These are phyloP conservation scores for Brettanomyces custersianus DNA, from an alignment of 805 yeast species.

Conservation along the genomic window DNA sequence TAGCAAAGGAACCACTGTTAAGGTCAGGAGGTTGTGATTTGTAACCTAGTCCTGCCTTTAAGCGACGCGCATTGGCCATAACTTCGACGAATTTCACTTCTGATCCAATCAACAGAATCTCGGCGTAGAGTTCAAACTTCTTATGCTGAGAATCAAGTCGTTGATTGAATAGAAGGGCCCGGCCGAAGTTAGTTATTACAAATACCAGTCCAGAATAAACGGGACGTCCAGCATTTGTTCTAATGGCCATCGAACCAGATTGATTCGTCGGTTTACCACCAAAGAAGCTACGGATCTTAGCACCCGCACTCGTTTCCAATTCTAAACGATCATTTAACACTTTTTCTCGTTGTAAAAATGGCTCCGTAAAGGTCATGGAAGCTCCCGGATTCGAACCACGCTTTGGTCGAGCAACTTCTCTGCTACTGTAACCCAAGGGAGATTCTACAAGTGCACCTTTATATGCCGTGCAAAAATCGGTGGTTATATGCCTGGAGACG, in stretches of 20 bases:
- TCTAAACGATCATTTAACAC: conserved; percentile 11
- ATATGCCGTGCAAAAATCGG: conserved; percentile 44
- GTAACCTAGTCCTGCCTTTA: conserved; percentile 8
- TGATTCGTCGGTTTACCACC: no score
- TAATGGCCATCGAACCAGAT: neutral
- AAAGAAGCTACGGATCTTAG: conserved; percentile 3
- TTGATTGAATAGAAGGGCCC: conserved; percentile 46
- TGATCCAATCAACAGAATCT: conserved; percentile 44
- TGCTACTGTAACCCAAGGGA: conserved; percentile 41
- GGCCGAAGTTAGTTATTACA: conserved; percentile 53
- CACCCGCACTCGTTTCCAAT: conserved; percentile 3
- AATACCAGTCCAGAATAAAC: conserved; percentile 41
- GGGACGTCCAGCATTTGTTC: conserved; percentile 13
- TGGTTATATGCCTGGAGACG: conserved; percentile 36
- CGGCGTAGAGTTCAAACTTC: conserved; percentile 40
- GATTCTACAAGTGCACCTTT: conserved; percentile 51
- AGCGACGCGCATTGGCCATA: conserved; percentile 25
- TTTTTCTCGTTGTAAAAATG: conserved; percentile 14
- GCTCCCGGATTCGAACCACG: conserved; percentile 11
- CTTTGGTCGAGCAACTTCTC: conserved; percentile 17
- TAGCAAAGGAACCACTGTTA: conserved; percentile 44
- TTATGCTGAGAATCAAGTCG: conserved; percentile 22
- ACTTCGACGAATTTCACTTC: conserved; percentile 54
- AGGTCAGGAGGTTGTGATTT: conserved; percentile 19
- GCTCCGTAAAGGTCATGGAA: conserved; percentile 20